Conservation (phyloP, 2,329 filamentous ascomycete genomes). For the Penicillium nordicum region DNA sequence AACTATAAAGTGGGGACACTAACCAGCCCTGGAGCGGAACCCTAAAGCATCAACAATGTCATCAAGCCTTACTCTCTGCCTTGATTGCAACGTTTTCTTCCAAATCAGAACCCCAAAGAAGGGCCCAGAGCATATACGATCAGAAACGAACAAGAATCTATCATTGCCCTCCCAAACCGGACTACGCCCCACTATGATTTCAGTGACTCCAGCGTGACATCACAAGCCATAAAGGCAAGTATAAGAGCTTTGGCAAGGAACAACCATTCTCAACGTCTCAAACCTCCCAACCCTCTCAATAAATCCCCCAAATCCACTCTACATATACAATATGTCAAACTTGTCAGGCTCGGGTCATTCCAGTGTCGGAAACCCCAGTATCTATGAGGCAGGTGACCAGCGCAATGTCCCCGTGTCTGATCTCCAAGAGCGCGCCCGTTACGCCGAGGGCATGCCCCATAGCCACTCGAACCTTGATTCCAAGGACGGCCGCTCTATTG, state of each 20-base stretch:
- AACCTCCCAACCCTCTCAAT: not conserved
- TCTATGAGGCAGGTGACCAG: conserved; percentile 79
- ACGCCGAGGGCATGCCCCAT: conserved; percentile 67
- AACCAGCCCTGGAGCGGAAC: not conserved
- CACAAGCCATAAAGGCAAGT: conserved; percentile 15
- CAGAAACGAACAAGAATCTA: not conserved
- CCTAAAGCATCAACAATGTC: conserved; percentile 17
- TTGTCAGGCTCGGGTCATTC: conserved; percentile 48
- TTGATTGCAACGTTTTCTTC: conserved; percentile 6
- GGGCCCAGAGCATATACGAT: conserved; percentile 10
- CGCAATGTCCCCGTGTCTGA: conserved; percentile 58
- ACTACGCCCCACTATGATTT: conserved; percentile 27
- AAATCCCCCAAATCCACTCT: no score
- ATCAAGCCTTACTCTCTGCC: conserved; percentile 12
- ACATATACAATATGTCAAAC: not conserved
- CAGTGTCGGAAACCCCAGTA: conserved; percentile 61
- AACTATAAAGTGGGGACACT: not conserved
- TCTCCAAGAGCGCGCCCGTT: conserved; percentile 55
- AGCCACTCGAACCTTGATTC: conserved; percentile 68
- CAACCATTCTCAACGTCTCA: not conserved
- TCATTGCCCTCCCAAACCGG: conserved; percentile 9
- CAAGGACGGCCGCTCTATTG: conserved; percentile 51
- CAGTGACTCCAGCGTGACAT: conserved; percentile 30
- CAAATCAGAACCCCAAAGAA: conserved; percentile 13
- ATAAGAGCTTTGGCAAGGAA: conserved; percentile 15